A percentile compares a stretch with the other conserved stretches of the same genome.
Evolutionary conservation across 805 yeast genomes (phyloP).

Genomic region (Naumovozyma castellii): DNA sequence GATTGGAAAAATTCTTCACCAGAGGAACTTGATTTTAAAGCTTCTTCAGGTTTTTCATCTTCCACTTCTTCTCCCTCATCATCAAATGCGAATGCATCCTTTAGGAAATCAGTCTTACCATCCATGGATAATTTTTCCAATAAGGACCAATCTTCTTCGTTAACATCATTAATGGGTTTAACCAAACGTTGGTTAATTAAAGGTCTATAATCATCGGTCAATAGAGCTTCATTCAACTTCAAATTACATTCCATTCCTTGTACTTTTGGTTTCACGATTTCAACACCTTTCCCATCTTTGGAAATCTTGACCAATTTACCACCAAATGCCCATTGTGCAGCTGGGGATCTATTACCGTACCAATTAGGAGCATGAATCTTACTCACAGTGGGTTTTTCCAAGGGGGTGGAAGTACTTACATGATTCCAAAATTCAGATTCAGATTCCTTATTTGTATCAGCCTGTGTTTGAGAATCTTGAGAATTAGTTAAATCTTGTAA

Average conservation of each 20-base stretch:
- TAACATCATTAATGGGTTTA: conserved; percentile 31
- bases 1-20: conserved; percentile 33
- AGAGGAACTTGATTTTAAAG: conserved; percentile 13
- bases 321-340: conserved; percentile 79
- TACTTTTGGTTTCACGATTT: conserved; percentile 31
- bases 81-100: conserved; percentile 34
- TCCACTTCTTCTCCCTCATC: conserved; percentile 22
- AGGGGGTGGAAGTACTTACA: conserved; percentile 43
- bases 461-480: conserved; percentile 20
- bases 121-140: conserved; percentile 41
- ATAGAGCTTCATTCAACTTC: conserved; percentile 47
- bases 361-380: conserved; percentile 78
- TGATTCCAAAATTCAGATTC: conserved; percentile 85
- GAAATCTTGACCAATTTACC: conserved; percentile 65
- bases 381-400: conserved; percentile 60
- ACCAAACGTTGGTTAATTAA: conserved; percentile 48
- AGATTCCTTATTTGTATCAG: conserved; percentile 26
- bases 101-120: conserved; percentile 44
- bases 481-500: conserved; percentile 53
- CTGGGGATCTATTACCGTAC: conserved; percentile 67
- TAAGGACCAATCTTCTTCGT: conserved; percentile 57
- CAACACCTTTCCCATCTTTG: conserved; percentile 34
- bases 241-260: conserved; percentile 32
- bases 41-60: conserved; percentile 9
- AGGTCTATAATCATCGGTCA: conserved; percentile 41